These are phyloP conservation scores for Lathyrus oleraceus DNA, from an alignment of 306 rosid genomes.

Conservation along the genomic window DNA sequence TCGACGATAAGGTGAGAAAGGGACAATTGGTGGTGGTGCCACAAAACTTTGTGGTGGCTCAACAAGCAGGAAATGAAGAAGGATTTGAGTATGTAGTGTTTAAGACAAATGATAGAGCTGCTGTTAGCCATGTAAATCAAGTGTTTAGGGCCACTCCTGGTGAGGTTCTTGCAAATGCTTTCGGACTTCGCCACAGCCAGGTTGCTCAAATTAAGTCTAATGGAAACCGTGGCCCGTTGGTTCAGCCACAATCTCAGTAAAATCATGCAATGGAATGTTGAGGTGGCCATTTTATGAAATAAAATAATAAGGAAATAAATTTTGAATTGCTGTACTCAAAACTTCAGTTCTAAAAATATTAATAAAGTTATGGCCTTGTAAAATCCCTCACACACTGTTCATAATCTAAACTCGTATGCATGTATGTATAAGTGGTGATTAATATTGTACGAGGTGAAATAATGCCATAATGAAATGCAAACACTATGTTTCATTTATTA, in stretches of 20 bases:
- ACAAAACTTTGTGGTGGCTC: conserved; percentile 55
- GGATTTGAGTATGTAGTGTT: conserved; percentile 65
- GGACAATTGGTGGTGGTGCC: conserved; percentile 63
- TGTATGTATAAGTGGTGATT: not conserved
- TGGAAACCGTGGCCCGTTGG: conserved; percentile 36
- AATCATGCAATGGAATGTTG: not conserved
- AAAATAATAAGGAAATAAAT: conserved; percentile 3
- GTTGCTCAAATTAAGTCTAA: conserved; percentile 45
- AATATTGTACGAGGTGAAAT: too few species aligned
- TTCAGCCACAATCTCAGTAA: conserved; percentile 7
- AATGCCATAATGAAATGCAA: too few species aligned
- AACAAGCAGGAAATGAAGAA: conserved; percentile 41
- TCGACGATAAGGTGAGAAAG: conserved; percentile 39
- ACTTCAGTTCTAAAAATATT: not conserved
- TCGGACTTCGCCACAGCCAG: conserved; percentile 32
- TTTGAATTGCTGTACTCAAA: not conserved
- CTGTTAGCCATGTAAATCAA: conserved; percentile 38
- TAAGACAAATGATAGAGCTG: conserved; percentile 58
- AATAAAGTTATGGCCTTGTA: not conserved
- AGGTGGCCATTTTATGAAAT: not conserved
- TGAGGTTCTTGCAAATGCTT: conserved; percentile 49
- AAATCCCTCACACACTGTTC: not conserved
- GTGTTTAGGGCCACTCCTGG: conserved; percentile 47
- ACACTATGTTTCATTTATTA: too few species aligned
- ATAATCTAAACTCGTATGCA: not conserved